Evolutionary conservation across 805 yeast genomes (phyloP), one percentile per base, ranked within the genome.

Genomic region (Wickerhamomyces sydowiorum): DNA sequence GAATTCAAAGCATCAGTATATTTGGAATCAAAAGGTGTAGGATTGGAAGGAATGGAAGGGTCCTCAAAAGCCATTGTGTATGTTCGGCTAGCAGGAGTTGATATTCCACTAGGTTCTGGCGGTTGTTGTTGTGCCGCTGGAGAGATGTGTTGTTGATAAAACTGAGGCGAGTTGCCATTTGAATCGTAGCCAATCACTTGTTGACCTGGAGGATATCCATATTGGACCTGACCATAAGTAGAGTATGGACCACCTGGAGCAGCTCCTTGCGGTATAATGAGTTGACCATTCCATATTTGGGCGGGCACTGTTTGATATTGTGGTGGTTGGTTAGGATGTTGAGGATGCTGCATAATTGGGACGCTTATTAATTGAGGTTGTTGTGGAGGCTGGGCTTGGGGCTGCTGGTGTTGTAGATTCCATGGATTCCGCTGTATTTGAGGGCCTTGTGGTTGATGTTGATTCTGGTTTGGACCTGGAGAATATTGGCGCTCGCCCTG

Each of bases 11-110:
- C 32, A 29, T 29, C 32, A 28, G 17, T 28, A 9, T 28, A 28
- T 28, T 28, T 28, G 4, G 30, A 7, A 14, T 14, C 30, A 14
- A n/a, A n/a, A n/a, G 34, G 14, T 3, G 20, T 19, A 20, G 14
- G 36, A 19, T 20, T 20, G 19, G 36, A 32, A 9, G 9, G n/a
- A n/a, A n/a, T n/a, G n/a, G n/a, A n/a, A n/a, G n/a, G n/a, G n/a
- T n/a, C n/a, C n/a, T 23, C 4, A n/a, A 21, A n/a, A 30, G 40
- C 12, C 20, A 20, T 22, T 20, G 24, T 14, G 28, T 19, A 33
- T 34, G 39, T 29, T 33, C 46, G 40, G 30, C 43, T 40, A 24
- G 51, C 25, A 33, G 48, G 36, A 30, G 43, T 15, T 37, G 44
- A 17, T 37, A 43, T 15, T 21, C 41, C 14, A 36, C 32, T 22